phyloP scores from a whole-genome alignment of 2,329 filamentous ascomycete genomes.

The Exophiala dermatitidis region DNA sequence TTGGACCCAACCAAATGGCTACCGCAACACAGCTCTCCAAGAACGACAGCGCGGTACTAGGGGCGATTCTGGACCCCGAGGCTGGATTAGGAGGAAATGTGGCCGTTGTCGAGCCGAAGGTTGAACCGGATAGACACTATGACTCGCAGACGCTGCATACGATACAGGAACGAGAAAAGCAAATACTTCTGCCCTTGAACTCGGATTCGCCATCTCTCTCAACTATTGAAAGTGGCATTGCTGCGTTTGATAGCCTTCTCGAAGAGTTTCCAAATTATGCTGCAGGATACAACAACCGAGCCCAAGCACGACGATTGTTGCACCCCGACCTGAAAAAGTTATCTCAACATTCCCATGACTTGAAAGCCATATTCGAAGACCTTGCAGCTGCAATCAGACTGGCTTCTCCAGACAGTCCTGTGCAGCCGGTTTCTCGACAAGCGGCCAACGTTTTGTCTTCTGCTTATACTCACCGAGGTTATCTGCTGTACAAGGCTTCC shows the following conservation, averaged over 20 bases:
- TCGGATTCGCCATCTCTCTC: conserved; percentile 28
- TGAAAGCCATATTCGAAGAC: conserved; percentile 31
- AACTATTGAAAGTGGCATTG: conserved; percentile 29
- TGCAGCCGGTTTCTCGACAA: conserved; percentile 39
- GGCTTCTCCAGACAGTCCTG: conserved; percentile 36
- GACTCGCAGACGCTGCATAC: conserved; percentile 28
- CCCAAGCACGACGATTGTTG: conserved; percentile 42
- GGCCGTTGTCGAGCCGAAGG: too few relatives aligned
- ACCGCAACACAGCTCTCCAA: too few relatives aligned
- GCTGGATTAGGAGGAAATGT: too few relatives aligned
- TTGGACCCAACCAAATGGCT: too few relatives aligned
- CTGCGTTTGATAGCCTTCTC: conserved; percentile 33
- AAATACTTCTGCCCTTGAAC: conserved; percentile 36
- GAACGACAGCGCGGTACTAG: too few relatives aligned
- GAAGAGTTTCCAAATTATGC: conserved; percentile 43
- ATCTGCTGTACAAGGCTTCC: conserved; percentile 29
- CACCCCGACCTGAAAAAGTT: conserved; percentile 19
- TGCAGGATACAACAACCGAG: conserved; percentile 50
- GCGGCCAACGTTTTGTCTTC: conserved; percentile 48
- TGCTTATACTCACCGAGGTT: conserved; percentile 50
- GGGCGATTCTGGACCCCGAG: too few relatives aligned
- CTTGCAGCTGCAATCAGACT: conserved; percentile 41
- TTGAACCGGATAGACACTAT: too few relatives aligned
- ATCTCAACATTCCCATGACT: conserved; percentile 14
- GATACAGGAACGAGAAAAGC: conserved; percentile 37